Evolutionary conservation across 768 basidiomycete species (phyloP).

Genomic region (Mrakia frigida): DNA sequence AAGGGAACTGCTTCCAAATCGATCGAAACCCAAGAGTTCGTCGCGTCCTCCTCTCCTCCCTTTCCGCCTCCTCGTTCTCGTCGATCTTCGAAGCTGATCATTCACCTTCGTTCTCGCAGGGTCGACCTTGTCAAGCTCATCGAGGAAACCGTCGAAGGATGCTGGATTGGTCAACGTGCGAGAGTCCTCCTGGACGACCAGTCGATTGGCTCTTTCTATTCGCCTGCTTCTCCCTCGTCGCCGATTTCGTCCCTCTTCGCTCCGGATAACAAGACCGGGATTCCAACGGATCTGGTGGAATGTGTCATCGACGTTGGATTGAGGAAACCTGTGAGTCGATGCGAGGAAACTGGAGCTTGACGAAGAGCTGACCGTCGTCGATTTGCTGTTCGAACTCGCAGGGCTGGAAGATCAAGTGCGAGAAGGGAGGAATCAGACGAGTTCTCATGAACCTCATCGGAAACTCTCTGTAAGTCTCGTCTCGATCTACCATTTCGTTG

Average conservation of each 20-base stretch:
- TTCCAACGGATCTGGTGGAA: conserved; percentile 41
- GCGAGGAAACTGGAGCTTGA: conserved; percentile 47
- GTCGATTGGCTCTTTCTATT: conserved; percentile 89
- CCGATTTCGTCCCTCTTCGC: background rate
- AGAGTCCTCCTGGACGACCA: conserved; percentile 60
- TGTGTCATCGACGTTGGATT: conserved; percentile 73
- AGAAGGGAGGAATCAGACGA: conserved; percentile 85
- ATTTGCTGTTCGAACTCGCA: conserved; percentile 41
- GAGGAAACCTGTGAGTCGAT: conserved; percentile 44
- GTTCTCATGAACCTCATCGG: conserved; percentile 93
- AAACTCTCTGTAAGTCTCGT: conserved; percentile 56
- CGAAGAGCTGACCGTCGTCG: background rate
- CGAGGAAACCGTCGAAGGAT: conserved; percentile 64
- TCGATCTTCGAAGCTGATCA: no score
- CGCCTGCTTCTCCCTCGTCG: conserved; percentile 58
- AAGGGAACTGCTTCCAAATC: conserved; percentile 46
- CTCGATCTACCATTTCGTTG: background rate
- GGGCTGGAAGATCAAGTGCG: conserved; percentile 83
- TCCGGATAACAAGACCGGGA: conserved; percentile 17
- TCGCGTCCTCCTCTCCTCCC: no score
- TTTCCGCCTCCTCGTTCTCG: no score
- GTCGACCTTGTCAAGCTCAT: conserved; percentile 43
- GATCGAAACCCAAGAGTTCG: background rate
- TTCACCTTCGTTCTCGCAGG: conserved; percentile 48
- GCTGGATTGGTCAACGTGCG: conserved; percentile 87